A percentile compares a stretch with the other conserved stretches of the same genome.
Evolutionary conservation across 495 filamentous ascomycete species (phyloP).

Genomic region (Aspergillus heteromorphus): DNA sequence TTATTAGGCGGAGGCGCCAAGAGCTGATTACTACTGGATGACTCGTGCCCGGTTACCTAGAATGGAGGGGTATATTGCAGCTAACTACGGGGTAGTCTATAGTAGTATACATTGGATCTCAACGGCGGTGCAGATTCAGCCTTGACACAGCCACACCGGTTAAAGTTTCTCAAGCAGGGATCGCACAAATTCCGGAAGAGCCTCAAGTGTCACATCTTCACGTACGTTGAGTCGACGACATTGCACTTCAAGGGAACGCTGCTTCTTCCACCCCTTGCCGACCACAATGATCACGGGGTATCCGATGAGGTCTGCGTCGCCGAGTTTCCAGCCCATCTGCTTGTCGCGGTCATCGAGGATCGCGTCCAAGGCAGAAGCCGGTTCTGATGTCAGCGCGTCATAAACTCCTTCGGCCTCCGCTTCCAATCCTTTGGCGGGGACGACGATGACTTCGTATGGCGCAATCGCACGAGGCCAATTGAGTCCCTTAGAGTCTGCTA

Average conservation of each 20-base stretch:
- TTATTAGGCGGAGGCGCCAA: too few species aligned
- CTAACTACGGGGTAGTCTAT: neutral
- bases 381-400: slow-evolving; percentile 39
- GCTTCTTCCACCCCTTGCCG: slow-evolving; percentile 66
- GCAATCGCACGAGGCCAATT: slow-evolving; percentile 87
- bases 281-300: slow-evolving; percentile 78
- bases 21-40: too few species aligned
- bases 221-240: slow-evolving; percentile 55
- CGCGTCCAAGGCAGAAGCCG: slow-evolving; percentile 43
- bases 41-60: neutral
- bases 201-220: slow-evolving; percentile 41
- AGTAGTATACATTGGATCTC: slow-evolving; percentile 8
- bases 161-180: slow-evolving; percentile 39
- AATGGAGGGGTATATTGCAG: neutral
- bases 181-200: slow-evolving; percentile 33
- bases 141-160: neutral
- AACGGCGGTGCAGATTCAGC: neutral
- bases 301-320: slow-evolving; percentile 82
- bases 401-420: slow-evolving; percentile 54
- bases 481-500: slow-evolving; percentile 69
- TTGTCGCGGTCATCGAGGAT: slow-evolving; percentile 73
- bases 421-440: slow-evolving; percentile 49
- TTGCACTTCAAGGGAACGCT: slow-evolving; percentile 66
- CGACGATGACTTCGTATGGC: slow-evolving; percentile 73
- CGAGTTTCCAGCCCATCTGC: slow-evolving; percentile 74